Base-by-base conservation (phyloP, 495 filamentous ascomycete species). In the Pseudevernia furfuracea region DNA sequence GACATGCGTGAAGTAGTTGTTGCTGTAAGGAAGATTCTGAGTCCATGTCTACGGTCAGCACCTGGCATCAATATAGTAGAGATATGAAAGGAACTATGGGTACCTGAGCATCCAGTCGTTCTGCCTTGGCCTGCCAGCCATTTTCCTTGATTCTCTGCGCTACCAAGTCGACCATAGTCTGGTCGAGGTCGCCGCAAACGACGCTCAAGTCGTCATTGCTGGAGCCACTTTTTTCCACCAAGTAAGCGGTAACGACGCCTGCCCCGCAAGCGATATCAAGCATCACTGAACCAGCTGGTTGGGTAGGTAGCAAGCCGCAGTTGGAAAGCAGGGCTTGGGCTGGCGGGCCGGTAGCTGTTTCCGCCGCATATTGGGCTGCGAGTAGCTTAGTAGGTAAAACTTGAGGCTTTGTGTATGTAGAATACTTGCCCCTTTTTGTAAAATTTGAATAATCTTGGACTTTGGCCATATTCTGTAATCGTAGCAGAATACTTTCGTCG, bases 191-290 rank as follows among this genome's bases (percentile, higher is more conserved):
- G 19, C 75, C 75, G 28, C 73, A 77, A 7, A 72, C 75, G 57
- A 80, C 56, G 11, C 70, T 64, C 69, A 71, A 70, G 9, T 62
- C 67, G 3, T 60, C 48, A 44, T 73, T 72, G n/a, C 57, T 58
- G 12, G 66, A 15, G 5, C 63, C 60, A 34, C 70, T 67, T 12
- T 68, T 63, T 3, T 58, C 37, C 23, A 77, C 62, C 11, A 79
- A 69, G 7, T 67, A 59, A 25, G 68, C 70, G 11, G 75, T 73
- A 23, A 78, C 66, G 46, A 80, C 69, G 0, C 76, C 77, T 34
- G 76, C 75, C n/a, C 78, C 77, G 56, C 76, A 80, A 7, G 74
- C 77, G 63, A 75, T 74, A 46, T 80, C 78, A 23, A 80, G 62
- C 21, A 79, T 68, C 17, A 59, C 57, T 14, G 57, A 25, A 23